phyloP scores from a whole-genome alignment of 192 early-diverging fungal genomes.

The Podila epigama region DNA sequence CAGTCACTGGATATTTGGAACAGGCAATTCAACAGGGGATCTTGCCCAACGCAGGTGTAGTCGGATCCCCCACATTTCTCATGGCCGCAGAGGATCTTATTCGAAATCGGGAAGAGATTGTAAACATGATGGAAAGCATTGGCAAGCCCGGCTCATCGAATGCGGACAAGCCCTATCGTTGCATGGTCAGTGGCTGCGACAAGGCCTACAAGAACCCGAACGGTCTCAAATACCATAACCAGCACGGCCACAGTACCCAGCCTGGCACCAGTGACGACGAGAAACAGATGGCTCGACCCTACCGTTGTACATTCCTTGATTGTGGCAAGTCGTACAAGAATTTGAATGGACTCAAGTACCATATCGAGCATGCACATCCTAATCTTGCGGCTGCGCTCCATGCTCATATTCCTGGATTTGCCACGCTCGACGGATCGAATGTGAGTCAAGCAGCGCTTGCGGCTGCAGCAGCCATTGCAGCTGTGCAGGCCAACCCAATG shows the following conservation, averaged over 20 bases:
- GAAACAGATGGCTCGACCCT: conserved; percentile 66
- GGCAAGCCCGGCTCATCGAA: conserved; percentile 19
- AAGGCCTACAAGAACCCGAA: conserved; percentile 99
- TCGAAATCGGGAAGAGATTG: conserved; percentile 37
- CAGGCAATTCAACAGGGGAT: conserved; percentile 41
- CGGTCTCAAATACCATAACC: conserved; percentile 96
- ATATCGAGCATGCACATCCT: conserved; percentile 88
- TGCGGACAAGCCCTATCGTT: conserved; percentile 84
- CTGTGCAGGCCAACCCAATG: conserved; percentile 48
- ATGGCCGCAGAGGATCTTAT: conserved; percentile 37
- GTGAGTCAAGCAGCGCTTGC: conserved; percentile 61
- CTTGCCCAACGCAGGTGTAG: conserved; percentile 31
- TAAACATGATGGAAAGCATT: conserved; percentile 46
- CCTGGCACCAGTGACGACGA: conserved; percentile 61
- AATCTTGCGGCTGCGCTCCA: conserved; percentile 47
- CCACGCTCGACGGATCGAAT: conserved; percentile 35
- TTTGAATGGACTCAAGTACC: conserved; percentile 95
- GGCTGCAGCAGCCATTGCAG: conserved; percentile 59
- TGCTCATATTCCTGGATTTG: conserved; percentile 35
- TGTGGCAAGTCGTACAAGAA: conserved; percentile 98
- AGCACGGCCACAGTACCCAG: conserved; percentile 89
- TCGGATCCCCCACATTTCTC: conserved; percentile 26
- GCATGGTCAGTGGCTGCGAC: conserved; percentile 82
- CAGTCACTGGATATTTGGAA: conserved; percentile 40
- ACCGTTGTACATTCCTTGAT: conserved; percentile 77